Conservation (phyloP, 169 alveolate genomes). For the Blepharisma undulans region DNA sequence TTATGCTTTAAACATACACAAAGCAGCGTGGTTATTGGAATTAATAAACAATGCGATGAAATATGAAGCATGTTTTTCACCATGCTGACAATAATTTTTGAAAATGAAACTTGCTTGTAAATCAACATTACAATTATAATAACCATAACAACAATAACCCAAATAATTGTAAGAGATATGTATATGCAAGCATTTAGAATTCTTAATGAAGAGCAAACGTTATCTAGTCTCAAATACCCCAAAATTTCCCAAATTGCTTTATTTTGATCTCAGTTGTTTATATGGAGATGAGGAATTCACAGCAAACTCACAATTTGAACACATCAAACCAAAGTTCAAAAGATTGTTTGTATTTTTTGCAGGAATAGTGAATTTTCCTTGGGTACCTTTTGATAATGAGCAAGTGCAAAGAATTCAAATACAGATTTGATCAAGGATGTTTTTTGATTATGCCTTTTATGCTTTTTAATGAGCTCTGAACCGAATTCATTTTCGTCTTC, state of each 20-base stretch:
- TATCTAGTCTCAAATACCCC: neutral
- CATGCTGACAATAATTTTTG: neutral
- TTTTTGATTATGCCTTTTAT: neutral
- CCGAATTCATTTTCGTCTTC: neutral
- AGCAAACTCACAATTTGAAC: neutral
- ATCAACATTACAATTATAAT: neutral
- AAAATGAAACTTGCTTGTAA: neutral
- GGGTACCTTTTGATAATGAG: neutral
- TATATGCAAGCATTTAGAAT: neutral
- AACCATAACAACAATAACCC: neutral
- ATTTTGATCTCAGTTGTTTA: neutral
- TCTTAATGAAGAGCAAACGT: neutral
- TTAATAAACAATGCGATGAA: neutral
- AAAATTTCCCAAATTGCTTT: neutral
- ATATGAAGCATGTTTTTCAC: neutral
- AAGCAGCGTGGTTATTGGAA: neutral
- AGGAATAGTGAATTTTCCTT: neutral
- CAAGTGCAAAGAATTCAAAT: neutral
- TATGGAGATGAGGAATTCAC: neutral
- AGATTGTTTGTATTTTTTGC: neutral
- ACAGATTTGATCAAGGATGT: neutral
- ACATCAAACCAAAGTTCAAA: neutral
- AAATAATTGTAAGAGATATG: neutral
- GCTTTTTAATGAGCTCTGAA: neutral
- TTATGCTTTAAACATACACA: neutral